These are phyloP conservation scores for Candida succiphila DNA, from an alignment of 805 yeast genomes.

Conservation along the genomic window DNA sequence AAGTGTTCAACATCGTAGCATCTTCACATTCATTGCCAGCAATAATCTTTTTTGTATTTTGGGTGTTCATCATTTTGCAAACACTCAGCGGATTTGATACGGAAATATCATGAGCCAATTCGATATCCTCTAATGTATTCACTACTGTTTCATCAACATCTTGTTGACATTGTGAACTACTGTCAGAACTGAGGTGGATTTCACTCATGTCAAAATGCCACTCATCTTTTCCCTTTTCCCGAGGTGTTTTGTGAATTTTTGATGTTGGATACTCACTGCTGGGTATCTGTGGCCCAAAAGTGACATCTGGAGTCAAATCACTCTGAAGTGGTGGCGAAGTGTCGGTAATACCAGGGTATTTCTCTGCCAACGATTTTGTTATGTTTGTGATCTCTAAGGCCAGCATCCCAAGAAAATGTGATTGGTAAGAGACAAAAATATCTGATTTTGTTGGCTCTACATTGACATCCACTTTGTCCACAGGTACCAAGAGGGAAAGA, in stretches of 20 bases:
- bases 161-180: neutral
- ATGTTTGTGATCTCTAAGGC: neutral
- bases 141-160: constrained; percentile 3
- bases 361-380: neutral
- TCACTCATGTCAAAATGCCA: constrained; percentile 9
- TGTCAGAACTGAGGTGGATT: neutral
- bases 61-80: constrained; percentile 11
- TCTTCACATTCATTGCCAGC: too few species aligned
- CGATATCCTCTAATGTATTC: neutral
- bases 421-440: constrained; percentile 20
- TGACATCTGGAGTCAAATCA: neutral
- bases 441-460: constrained; percentile 36
- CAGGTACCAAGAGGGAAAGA: constrained; percentile 17
- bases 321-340: neutral
- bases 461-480: constrained; percentile 24
- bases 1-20: too few species aligned
- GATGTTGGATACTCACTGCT: neutral
- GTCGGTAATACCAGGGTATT: neutral
- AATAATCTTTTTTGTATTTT: too few species aligned
- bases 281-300: neutral
- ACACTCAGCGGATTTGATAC: constrained; percentile 15
- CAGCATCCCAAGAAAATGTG: constrained; percentile 10
- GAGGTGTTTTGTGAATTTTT: too few species aligned
- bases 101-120: constrained; percentile 3
- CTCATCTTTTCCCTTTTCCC: too few species aligned